A percentile compares a stretch with the other conserved stretches of the same genome.
Evolutionary conservation across 1,284 basidiomycete genomes (phyloP).

Genomic region (Ustilago hordei): DNA sequence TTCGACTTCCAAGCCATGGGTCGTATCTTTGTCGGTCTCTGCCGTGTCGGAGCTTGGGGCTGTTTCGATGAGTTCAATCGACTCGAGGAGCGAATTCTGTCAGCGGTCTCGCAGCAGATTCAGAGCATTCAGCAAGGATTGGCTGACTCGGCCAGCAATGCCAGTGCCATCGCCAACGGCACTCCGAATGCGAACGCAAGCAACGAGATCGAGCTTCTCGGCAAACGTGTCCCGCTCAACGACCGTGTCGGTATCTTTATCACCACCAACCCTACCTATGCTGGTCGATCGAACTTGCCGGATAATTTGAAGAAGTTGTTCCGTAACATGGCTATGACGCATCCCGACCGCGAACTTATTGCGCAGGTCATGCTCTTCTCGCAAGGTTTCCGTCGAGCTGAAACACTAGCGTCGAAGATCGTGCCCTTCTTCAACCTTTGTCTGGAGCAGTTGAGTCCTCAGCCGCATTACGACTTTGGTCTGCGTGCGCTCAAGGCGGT

Average conservation of each 20-base stretch:
- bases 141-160: slow-evolving; percentile 71
- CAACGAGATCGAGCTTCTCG: slow-evolving; percentile 80
- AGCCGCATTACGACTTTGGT: slow-evolving; percentile 99
- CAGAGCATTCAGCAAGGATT: slow-evolving; percentile 98
- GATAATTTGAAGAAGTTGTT: slow-evolving; percentile 95
- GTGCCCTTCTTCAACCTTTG: slow-evolving; percentile 99
- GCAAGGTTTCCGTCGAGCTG: slow-evolving; percentile 97
- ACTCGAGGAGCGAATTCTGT: slow-evolving; percentile 95
- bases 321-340: slow-evolving; percentile 98
- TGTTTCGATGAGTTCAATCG: slow-evolving; percentile 77
- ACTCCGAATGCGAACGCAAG: slow-evolving; percentile 17
- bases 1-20: slow-evolving; percentile 99
- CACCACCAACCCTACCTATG: slow-evolving; percentile 95
- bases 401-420: slow-evolving; percentile 93
- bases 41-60: slow-evolving; percentile 94
- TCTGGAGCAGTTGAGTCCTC: slow-evolving; percentile 93
- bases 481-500: slow-evolving; percentile 97
- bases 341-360: slow-evolving; percentile 96
- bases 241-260: slow-evolving; percentile 95
- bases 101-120: slow-evolving; percentile 98
- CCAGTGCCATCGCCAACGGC: slow-evolving; percentile 7
- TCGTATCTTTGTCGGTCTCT: slow-evolving; percentile 96
- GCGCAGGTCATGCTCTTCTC: slow-evolving; percentile 99
- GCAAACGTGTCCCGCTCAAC: slow-evolving; percentile 91
- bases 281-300: slow-evolving; percentile 94